Base-by-base conservation (phyloP, 345 rosid species). In the Moricandia moricandioides region DNA sequence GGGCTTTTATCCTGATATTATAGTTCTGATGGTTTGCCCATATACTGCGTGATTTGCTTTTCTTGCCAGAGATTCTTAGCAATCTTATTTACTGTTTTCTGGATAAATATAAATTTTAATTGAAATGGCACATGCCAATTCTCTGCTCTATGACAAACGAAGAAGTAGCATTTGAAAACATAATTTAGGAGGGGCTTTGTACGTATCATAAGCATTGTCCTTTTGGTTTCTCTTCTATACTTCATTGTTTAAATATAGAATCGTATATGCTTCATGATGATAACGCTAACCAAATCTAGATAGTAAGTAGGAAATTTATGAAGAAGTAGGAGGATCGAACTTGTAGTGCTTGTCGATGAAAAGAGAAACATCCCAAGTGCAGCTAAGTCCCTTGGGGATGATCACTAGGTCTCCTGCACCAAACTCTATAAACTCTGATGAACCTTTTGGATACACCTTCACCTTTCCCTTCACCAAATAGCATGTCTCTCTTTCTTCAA, bases 341-440 rank as follows among this genome's bases (percentile, higher is more conserved):
- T 87, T 90, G 89, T 91, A 94, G 84, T 87, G 82, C 83, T 94
- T 91, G 82, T 94, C 98, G 47, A 91, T 83, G 21, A 96, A 89
- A 12, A 89, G 78, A 9, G 91, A 84, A 6, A 90, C 92, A 60
- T 94, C 98, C 98, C 98, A 94, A 35, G 91, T 91, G 82, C 97
- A 94, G 73, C 98, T 91, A 37, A 89, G 86, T 24, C 98, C 98
- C 73, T 88, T 90, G 0, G 97, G 98, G 26, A 94, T 88, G 60
- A 67, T 84, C 62, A 94, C 97, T 49, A 94, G 89, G 84, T 94
- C 98, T 77, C 98, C 98, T 0, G 95, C 93, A 0, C 96, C 93
- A 69, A 94, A 94, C 87, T 91, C 98, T 2, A 91, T 93, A 72
- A 63, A 83, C 54, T 79, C 79, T 51, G 86, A 86, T 64, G 78